These are phyloP conservation scores for Trichosporon asahii DNA, from an alignment of 1,284 basidiomycete species.

Conservation along the genomic window DNA sequence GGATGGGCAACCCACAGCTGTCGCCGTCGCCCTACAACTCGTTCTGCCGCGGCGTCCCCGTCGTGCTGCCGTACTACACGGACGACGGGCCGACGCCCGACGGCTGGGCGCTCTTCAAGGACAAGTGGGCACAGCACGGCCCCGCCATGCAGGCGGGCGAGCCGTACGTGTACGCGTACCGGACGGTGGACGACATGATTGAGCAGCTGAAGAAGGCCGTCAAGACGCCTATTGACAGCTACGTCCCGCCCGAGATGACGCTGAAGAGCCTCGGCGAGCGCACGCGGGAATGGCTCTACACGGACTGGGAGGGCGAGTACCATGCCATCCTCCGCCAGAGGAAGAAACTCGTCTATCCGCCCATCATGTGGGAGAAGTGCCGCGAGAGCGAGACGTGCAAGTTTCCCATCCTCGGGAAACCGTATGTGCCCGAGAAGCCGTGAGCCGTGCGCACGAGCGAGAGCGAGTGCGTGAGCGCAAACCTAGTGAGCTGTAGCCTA, in stretches of 20 bases:
- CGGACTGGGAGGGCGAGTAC: constrained; percentile 35
- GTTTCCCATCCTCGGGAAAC: background rate
- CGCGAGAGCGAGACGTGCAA: background rate
- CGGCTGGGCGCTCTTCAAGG: constrained; percentile 7
- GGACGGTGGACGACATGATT: constrained; percentile 32
- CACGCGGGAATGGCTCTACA: constrained; percentile 27
- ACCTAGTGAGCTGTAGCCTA: no score
- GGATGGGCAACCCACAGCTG: constrained; percentile 42
- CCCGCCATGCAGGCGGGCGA: constrained; percentile 39
- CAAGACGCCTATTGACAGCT: constrained; percentile 33
- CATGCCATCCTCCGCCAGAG: constrained; percentile 14
- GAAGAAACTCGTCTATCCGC: background rate
- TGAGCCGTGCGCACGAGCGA: no score
- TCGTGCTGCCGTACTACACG: constrained; percentile 41
- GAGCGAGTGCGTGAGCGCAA: no score
- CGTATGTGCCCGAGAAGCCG: background rate
- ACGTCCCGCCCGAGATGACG: constrained; percentile 37
- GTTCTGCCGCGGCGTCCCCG: constrained; percentile 46
- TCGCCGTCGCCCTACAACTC: constrained; percentile 44
- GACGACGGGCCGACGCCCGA: background rate
- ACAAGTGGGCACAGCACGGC: constrained; percentile 36
- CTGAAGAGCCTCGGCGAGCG: constrained; percentile 22
- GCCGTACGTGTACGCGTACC: constrained; percentile 47
- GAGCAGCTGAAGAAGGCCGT: constrained; percentile 31
- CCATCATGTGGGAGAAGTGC: background rate